Percentiles rank a stretch among this genome's conserved stretches.
Conservation (phyloP, 2,329 filamentous ascomycete species). For the Geoglossum cookeanum region DNA sequence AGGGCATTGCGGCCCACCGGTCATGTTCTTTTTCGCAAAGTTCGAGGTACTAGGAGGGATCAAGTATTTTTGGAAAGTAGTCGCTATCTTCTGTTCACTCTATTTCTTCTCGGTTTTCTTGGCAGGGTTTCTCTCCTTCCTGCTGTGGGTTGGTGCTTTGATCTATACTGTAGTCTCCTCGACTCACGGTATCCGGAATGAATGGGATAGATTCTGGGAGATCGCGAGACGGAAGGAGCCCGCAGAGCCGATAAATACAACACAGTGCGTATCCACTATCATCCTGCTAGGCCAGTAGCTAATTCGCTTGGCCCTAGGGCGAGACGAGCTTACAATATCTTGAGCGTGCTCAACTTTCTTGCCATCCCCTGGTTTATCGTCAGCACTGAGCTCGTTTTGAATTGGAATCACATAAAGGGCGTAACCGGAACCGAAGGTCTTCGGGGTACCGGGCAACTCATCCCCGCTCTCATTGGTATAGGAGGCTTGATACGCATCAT, state of each 20-base stretch:
- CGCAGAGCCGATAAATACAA: neutral
- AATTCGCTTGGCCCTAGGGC: constrained; percentile 6
- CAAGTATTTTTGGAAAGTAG: constrained; percentile 7
- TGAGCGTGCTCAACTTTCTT: constrained; percentile 12
- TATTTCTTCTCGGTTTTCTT: neutral
- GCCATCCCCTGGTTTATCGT: constrained; percentile 14
- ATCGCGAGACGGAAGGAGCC: neutral
- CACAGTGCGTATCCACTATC: neutral
- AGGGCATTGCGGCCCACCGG: neutral
- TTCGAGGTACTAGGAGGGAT: constrained; percentile 11
- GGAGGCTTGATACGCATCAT: neutral
- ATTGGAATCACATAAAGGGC: constrained; percentile 13
- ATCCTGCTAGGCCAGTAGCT: constrained; percentile 1
- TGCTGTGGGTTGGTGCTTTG: neutral
- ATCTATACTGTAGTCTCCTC: neutral
- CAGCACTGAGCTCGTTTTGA: constrained; percentile 14
- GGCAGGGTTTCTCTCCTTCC: neutral
- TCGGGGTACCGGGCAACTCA: neutral
- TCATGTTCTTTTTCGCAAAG: constrained; percentile 15
- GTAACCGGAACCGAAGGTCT: neutral
- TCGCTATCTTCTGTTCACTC: neutral
- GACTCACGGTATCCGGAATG: constrained; percentile 3
- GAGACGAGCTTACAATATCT: constrained; percentile 10
- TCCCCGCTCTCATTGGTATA: neutral
- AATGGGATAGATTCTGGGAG: constrained; percentile 9